Evolutionary conservation across 495 filamentous ascomycete species (phyloP).

Genomic region (Hypomontagnella monticulosa): DNA sequence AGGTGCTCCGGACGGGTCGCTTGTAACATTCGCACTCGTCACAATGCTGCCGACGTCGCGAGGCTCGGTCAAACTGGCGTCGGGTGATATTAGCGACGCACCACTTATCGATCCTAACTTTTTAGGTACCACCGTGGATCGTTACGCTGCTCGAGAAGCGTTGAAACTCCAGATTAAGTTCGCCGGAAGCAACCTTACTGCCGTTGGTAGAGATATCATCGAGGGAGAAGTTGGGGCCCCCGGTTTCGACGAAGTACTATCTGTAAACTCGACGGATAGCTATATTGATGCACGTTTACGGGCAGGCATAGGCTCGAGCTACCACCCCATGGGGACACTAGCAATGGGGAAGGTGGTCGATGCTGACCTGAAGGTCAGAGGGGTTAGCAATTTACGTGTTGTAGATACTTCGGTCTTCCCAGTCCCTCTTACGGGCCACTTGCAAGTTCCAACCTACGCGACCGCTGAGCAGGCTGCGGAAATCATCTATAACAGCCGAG

Average conservation of each 20-base stretch:
- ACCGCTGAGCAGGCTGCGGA: slow-evolving; percentile 49
- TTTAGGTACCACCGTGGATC: not conserved
- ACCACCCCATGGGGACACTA: slow-evolving; percentile 47
- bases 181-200: not conserved
- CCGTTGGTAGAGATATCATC: not conserved
- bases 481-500: not conserved
- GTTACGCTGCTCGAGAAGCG: not conserved
- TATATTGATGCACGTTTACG: slow-evolving; percentile 40
- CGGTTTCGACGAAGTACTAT: slow-evolving; percentile 2
- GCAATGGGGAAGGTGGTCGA: slow-evolving; percentile 57
- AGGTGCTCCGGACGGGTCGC: not conserved
- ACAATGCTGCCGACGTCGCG: slow-evolving; percentile 1
- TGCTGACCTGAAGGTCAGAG: slow-evolving; percentile 49
- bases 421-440: slow-evolving; percentile 45
- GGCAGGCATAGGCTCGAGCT: not conserved
- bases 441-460: slow-evolving; percentile 50
- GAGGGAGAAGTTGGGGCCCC: not conserved
- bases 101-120: slow-evolving; percentile 1
- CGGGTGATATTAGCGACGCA: not conserved
- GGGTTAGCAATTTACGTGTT: slow-evolving; percentile 51
- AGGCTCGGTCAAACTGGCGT: not conserved
- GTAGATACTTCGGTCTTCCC: slow-evolving; percentile 55
- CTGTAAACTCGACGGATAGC: slow-evolving; percentile 40
- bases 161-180: not conserved
- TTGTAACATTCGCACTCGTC: not conserved